Evolutionary conservation across 495 filamentous ascomycete genomes (phyloP).

Genomic region (Xylaria nigripes): DNA sequence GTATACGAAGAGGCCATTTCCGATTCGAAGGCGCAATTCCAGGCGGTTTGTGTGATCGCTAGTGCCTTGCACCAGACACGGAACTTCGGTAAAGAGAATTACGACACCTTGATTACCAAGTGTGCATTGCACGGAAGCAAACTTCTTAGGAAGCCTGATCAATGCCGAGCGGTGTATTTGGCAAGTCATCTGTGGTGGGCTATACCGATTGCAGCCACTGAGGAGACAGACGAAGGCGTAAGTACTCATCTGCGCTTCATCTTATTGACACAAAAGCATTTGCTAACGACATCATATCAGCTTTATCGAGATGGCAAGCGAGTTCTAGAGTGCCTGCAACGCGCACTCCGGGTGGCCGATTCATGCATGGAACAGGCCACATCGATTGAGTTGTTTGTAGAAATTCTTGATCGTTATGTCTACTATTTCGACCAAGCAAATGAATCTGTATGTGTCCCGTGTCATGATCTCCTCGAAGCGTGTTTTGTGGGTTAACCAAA

Average conservation of each 20-base stretch:
- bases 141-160: slow-evolving; percentile 93
- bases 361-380: slow-evolving; percentile 99
- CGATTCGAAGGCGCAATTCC: slow-evolving; percentile 92
- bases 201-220: slow-evolving; percentile 71
- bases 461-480: neutral
- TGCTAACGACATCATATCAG: slow-evolving; percentile 34
- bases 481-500: neutral
- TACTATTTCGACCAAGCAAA: slow-evolving; percentile 99
- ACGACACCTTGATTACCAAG: slow-evolving; percentile 97
- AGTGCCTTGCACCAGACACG: slow-evolving; percentile 78
- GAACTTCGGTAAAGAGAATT: slow-evolving; percentile 90
- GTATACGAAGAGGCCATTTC: slow-evolving; percentile 95
- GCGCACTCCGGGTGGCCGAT: slow-evolving; percentile 90
- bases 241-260: slow-evolving; percentile 22
- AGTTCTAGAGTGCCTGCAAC: slow-evolving; percentile 91
- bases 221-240: slow-evolving; percentile 78
- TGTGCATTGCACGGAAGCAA: slow-evolving; percentile 95
- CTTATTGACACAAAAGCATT: neutral
- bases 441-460: slow-evolving; percentile 61
- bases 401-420: slow-evolving; percentile 95
- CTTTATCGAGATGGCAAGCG: slow-evolving; percentile 96
- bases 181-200: slow-evolving; percentile 98
- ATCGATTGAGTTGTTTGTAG: slow-evolving; percentile 93
- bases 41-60: slow-evolving; percentile 91
- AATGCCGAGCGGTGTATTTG: slow-evolving; percentile 91